These are phyloP conservation scores for Hypoxylon rickii DNA, from an alignment of 495 filamentous ascomycete genomes.

Conservation along the genomic window DNA sequence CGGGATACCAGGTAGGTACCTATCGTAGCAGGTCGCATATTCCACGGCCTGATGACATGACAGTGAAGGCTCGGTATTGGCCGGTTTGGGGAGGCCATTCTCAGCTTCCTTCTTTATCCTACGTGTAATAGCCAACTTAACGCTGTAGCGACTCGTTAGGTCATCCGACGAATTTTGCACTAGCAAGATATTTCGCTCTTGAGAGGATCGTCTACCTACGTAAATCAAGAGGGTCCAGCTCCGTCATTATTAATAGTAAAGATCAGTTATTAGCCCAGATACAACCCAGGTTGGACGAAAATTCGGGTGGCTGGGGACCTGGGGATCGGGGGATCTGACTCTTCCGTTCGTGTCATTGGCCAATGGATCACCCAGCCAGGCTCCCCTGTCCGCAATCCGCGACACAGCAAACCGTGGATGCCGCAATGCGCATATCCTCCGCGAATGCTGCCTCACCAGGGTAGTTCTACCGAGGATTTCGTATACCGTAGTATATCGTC, in stretches of 20 bases:
- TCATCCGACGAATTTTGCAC: conserved; percentile 7
- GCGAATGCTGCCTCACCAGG: conserved; percentile 5
- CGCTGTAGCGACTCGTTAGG: conserved; percentile 18
- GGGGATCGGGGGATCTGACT: conserved; percentile 16
- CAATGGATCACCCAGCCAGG: conserved; percentile 29
- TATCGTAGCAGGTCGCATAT: conserved; percentile 21
- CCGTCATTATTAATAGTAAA: conserved; percentile 35
- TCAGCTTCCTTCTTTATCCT: conserved; percentile 1
- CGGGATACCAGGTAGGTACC: conserved; percentile 7
- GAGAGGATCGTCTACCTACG: conserved; percentile 9
- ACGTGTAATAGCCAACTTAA: not conserved
- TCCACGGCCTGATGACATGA: conserved; percentile 3
- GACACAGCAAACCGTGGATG: conserved; percentile 33
- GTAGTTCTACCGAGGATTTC: too few species aligned
- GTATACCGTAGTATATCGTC: too few species aligned
- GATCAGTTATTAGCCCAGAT: conserved; percentile 12
- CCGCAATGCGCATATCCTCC: conserved; percentile 23
- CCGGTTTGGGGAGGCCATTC: not conserved
- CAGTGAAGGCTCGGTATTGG: not conserved
- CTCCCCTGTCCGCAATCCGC: conserved; percentile 31
- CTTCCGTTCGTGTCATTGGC: conserved; percentile 23
- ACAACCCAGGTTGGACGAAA: conserved; percentile 22
- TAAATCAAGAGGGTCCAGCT: conserved; percentile 12
- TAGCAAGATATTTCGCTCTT: not conserved
- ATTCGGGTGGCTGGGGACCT: conserved; percentile 35